Percentiles rank a stretch among this genome's conserved stretches.
phyloP scores from a whole-genome alignment of 2,329 filamentous ascomycete genomes.

The Beauveria caledonica region DNA sequence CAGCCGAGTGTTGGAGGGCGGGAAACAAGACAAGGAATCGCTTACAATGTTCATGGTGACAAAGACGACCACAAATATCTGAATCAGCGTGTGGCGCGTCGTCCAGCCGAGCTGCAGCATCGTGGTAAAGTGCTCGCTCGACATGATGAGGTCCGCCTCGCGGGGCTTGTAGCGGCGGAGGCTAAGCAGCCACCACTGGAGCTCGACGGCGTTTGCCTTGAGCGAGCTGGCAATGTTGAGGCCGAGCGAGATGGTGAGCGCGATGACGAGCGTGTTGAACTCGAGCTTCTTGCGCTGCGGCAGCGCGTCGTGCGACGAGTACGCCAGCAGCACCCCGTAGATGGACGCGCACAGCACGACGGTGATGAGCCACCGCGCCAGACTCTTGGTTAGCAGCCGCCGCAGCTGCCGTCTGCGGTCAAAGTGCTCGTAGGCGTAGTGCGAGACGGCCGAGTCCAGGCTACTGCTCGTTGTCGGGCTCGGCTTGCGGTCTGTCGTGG shows the following conservation, averaged over 20 bases:
- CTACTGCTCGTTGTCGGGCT: neutral
- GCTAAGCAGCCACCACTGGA: constrained; percentile 39
- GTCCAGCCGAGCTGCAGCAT: constrained; percentile 16
- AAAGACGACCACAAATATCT: constrained; percentile 17
- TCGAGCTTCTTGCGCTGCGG: constrained; percentile 27
- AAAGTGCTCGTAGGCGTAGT: constrained; percentile 17
- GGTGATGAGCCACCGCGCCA: constrained; percentile 22
- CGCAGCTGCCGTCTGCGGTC: constrained; percentile 16
- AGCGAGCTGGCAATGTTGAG: constrained; percentile 34
- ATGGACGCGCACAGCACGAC: constrained; percentile 20
- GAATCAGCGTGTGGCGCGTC: constrained; percentile 14
- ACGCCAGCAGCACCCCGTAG: constrained; percentile 22
- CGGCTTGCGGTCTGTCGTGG: neutral
- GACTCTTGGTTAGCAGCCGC: constrained; percentile 13
- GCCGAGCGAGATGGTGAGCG: constrained; percentile 33
- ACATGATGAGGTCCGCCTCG: constrained; percentile 23
- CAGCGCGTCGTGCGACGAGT: constrained; percentile 23
- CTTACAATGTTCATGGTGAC: constrained; percentile 18
- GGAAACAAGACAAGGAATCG: too few relatives aligned
- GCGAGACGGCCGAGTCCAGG: constrained; percentile 8
- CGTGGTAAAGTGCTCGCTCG: constrained; percentile 19
- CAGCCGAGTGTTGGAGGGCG: neutral
- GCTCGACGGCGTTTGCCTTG: constrained; percentile 34
- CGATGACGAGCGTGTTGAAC: constrained; percentile 37
- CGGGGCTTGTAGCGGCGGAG: constrained; percentile 26